These are phyloP conservation scores for Hyphopichia khmerensis DNA, from an alignment of 1,139 yeast species.

Conservation along the genomic window DNA sequence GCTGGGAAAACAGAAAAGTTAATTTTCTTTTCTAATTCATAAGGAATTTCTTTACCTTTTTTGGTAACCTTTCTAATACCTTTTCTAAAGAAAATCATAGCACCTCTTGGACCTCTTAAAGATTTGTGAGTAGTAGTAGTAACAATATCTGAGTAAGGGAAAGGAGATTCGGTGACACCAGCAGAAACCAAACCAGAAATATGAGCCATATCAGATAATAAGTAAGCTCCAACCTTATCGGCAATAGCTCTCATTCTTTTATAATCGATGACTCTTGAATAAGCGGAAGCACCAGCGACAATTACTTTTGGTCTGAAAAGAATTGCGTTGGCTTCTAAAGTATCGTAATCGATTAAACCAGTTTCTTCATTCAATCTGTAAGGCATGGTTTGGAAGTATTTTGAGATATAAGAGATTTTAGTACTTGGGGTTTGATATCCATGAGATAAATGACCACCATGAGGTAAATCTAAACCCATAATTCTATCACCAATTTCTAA, in stretches of 20 bases:
- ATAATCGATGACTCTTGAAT: conserved; percentile 89
- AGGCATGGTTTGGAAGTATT: conserved; percentile 96
- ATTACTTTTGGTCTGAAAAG: conserved; percentile 92
- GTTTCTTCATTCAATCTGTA: conserved; percentile 83
- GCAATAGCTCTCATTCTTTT: conserved; percentile 86
- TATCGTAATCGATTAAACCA: conserved; percentile 90
- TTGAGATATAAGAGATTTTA: conserved; percentile 87
- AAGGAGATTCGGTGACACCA: conserved; percentile 88
- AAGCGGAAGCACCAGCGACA: conserved; percentile 97
- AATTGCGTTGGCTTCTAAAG: conserved; percentile 76
- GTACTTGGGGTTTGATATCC: conserved; percentile 90
- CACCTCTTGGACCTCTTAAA: conserved; percentile 98
- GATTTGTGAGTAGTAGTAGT: conserved; percentile 98
- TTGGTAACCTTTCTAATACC: conserved; percentile 83
- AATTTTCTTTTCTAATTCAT: conserved; percentile 85
- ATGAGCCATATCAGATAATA: conserved; percentile 95
- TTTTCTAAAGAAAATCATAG: conserved; percentile 95
- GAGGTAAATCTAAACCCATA: conserved; percentile 96
- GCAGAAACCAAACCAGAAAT: conserved; percentile 94
- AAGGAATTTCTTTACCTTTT: conserved; percentile 83
- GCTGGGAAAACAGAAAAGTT: conserved; percentile 98
- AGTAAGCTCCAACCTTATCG: conserved; percentile 89
- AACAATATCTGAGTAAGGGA: conserved; percentile 91
- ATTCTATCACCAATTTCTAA: conserved; percentile 88
- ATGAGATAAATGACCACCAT: conserved; percentile 95